Evolutionary conservation across 371 early-diverging fungal species (phyloP), one percentile per base, ranked within the genome.

Genomic region (Lichtheimia ornata): DNA sequence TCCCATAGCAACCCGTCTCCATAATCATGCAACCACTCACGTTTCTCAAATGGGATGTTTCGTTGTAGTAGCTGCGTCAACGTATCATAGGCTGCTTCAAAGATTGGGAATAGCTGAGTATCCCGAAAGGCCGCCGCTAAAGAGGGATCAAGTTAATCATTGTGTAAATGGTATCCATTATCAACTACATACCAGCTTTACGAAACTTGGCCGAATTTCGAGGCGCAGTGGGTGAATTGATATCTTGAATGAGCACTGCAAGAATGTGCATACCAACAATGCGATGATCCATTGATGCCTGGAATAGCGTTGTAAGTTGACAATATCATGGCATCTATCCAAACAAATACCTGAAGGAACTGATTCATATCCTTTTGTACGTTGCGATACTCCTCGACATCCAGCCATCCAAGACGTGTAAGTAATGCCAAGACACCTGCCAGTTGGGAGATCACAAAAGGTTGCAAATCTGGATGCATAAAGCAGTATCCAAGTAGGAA

Each of bases 61-160:
- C 74, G 77, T 17, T 70, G 66, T 25, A 84, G 55, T 22, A 89
- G 54, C 45, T 70, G 71, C 18, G 80, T 70, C 50, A 95, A 68
- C 27, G 90, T 84, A 11, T 69, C 74, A 35, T 87, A 76, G 17
- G 88, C 87, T 28, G 85, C 65, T 60, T 91, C 82, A 63, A 92
- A 93, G 25, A 93, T 87, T 18, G 82, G 73, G 5, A 88, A 76
- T 7, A 96, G 65, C 63, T 94, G 91, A 15, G 78, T 74, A 73
- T 95, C 95, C 47, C 93, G 83, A 70, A 95, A 96, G 35, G 87
- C 87, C 27, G 91, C 87, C 14, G 93, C 94, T 77, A 41, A n/a
- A 45, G 51, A 30, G 35, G 5, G 3, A 22, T 59, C 20, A 64
- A 35, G 17, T 14, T 5, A 52, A 35, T 5, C 0, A 53, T 72